Conservation (phyloP, 2,329 filamentous ascomycete species). For the Aureobasidium sp. region DNA sequence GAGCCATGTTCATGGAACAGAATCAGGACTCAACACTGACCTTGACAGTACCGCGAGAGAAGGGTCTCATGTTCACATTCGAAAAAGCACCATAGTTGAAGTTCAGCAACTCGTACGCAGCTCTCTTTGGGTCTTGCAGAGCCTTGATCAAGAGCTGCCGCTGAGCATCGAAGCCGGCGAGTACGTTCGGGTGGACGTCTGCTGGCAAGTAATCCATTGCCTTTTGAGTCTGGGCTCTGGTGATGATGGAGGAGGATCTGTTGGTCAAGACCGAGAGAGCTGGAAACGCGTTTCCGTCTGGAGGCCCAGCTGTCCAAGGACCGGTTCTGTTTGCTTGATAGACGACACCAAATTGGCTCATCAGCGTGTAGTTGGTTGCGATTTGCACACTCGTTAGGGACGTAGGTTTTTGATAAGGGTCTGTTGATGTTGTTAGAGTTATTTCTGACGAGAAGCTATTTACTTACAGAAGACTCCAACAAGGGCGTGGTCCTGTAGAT, state of each 20-base stretch:
- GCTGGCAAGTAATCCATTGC: constrained; percentile 17
- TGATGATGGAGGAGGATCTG: constrained; percentile 15
- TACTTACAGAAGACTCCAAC: constrained; percentile 14
- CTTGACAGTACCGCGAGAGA: constrained; percentile 37
- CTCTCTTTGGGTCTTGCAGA: constrained; percentile 18
- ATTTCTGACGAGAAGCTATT: neutral
- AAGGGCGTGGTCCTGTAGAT: constrained; percentile 49
- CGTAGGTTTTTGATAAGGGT: constrained; percentile 4
- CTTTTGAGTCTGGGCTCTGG: constrained; percentile 17
- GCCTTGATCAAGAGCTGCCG: constrained; percentile 19
- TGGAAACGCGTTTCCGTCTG: constrained; percentile 23
- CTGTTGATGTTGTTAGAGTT: neutral
- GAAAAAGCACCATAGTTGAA: constrained; percentile 25
- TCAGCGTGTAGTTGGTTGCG: neutral
- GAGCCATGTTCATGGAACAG: neutral
- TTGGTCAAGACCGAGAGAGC: constrained; percentile 19
- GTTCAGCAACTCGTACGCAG: constrained; percentile 24
- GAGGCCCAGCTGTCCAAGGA: constrained; percentile 19
- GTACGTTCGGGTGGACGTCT: constrained; percentile 16
- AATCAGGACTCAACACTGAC: neutral
- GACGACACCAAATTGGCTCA: constrained; percentile 8
- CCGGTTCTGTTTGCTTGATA: constrained; percentile 23
- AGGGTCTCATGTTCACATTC: constrained; percentile 30
- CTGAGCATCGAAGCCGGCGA: constrained; percentile 21
- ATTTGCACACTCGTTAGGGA: constrained; percentile 6